Evolutionary conservation across 1,284 basidiomycete species (phyloP), one percentile per base, ranked within the genome.

Genomic region (Puccinia coronata): DNA sequence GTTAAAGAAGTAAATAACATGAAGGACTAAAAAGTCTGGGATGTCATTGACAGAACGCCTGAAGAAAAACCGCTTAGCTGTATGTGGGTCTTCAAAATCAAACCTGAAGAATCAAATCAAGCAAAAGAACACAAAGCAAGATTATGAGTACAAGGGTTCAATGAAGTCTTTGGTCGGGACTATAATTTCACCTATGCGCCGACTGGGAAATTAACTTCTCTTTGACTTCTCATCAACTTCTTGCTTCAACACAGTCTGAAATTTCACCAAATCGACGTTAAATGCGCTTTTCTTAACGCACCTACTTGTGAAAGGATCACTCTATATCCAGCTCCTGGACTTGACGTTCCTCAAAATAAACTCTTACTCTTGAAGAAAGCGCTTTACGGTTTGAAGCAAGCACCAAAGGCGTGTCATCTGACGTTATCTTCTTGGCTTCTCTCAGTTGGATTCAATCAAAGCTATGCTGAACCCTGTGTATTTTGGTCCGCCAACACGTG

Each of bases 321-420:
- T 25, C 55, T 65, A 3, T 39, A 65, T 65, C 31, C 31, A 20
- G 34, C 61, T 39, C 61, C 61, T 18, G 61, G 61, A 8, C 8
- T 65, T 28, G 39, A 36, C 39, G 61, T 39, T 36, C 39, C 39
- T 12, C 9, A 14, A 18, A 71, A 47, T 28, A n/a, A 71, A 25
- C n/a, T 47, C 23, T 25, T 71, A 14, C 36, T 43, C 18, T 28
- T 69, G 4, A 8, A 41, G 14, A 69, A 69, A 43, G 36, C 65
- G 6, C 43, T 69, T 25, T 69, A 69, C n/a, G 65, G 65, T 39
- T 39, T 69, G 65, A n/a, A n/a, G n/a, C n/a, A n/a, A n/a, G n/a
- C n/a, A n/a, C n/a, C n/a, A n/a, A n/a, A n/a, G n/a, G n/a, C 65
- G 3, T 69, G 65, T 34, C 39, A 69, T 47, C 39, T 43, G 3